Conservation (phyloP, 257 asterid genomes). For the Hygrophila difformis region DNA sequence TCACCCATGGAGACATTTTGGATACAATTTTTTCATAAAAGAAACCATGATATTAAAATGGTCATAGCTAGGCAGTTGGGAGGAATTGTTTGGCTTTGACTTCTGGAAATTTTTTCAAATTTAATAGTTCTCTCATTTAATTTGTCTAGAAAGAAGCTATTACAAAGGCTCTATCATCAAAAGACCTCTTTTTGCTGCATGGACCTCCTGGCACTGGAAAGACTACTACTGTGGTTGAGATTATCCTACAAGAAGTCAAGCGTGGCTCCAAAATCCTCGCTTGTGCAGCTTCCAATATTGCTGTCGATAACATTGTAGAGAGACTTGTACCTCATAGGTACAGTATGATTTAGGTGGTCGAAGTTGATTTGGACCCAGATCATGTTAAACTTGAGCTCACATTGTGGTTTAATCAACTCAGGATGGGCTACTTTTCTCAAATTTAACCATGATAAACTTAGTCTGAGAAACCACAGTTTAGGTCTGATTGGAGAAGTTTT, state of each 20-base stretch:
- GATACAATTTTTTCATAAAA: not conserved
- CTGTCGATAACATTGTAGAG: slow-evolving; percentile 97
- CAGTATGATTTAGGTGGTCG: not conserved
- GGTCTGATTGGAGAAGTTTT: slow-evolving; percentile 3
- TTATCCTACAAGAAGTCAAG: slow-evolving; percentile 92
- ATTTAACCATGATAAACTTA: not conserved
- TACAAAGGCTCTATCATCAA: slow-evolving; percentile 83
- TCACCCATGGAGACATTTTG: not conserved
- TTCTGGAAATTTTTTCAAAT: too few relatives aligned
- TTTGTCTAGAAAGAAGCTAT: slow-evolving; percentile 73
- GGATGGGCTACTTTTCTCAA: not conserved
- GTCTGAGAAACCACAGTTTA: not conserved
- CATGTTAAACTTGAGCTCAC: not conserved
- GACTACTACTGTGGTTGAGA: slow-evolving; percentile 95
- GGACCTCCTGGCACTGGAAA: slow-evolving; percentile 99
- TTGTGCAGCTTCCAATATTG: slow-evolving; percentile 98
- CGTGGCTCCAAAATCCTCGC: slow-evolving; percentile 89
- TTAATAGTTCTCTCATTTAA: slow-evolving; percentile 8
- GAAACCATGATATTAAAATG: not conserved
- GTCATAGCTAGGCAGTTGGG: not conserved
- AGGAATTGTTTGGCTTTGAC: not conserved
- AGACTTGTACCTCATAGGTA: slow-evolving; percentile 92
- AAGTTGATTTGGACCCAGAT: not conserved
- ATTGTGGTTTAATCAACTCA: not conserved
- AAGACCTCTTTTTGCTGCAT: slow-evolving; percentile 87